A percentile compares a stretch with the other conserved stretches of the same genome.
These are phyloP conservation scores for Fraxinus velutina DNA, from an alignment of 305 asterid species.

Conservation along the genomic window DNA sequence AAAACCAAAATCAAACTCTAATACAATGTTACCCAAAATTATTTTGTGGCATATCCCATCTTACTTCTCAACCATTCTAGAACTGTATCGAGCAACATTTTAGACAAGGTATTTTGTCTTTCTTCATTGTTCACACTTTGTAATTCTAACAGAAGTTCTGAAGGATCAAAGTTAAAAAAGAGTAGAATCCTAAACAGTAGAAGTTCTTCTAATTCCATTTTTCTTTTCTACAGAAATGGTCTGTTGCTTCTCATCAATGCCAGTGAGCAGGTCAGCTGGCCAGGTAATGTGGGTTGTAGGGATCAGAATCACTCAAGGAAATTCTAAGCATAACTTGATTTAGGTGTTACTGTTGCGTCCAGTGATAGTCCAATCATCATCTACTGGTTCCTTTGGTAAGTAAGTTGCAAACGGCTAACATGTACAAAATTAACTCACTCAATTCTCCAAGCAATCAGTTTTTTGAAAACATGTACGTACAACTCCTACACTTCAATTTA, in stretches of 20 bases:
- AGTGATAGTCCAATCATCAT: background rate
- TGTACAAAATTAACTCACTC: background rate
- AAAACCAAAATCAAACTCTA: background rate
- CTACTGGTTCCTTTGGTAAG: background rate
- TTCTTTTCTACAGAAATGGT: background rate
- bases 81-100: background rate
- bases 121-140: background rate
- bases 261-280: background rate
- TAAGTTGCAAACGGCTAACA: background rate
- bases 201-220: background rate
- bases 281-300: background rate
- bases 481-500: background rate
- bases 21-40: background rate
- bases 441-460: background rate
- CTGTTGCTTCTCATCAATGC: background rate
- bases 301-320: background rate
- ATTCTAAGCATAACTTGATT: background rate
- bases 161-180: background rate
- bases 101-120: background rate
- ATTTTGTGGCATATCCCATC: background rate
- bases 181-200: background rate
- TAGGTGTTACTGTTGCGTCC: background rate
- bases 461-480: background rate
- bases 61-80: background rate
- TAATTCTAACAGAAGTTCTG: background rate